Conservation (phyloP, 2,329 filamentous ascomycete genomes). For the Cladophialophora yegresii region DNA sequence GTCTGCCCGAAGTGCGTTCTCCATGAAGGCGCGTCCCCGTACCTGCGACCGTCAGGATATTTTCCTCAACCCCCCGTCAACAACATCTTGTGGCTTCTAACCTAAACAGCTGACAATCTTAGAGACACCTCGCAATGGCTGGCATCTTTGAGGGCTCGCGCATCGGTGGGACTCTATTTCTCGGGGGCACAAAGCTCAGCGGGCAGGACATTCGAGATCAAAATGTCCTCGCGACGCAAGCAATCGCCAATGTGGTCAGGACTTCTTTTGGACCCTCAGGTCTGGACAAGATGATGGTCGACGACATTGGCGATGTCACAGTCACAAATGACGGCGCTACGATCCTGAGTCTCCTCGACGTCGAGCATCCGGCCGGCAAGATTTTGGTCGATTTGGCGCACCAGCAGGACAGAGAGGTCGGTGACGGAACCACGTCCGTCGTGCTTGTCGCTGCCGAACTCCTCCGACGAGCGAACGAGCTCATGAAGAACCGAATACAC, state of each 20-base stretch:
- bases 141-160: slow-evolving; percentile 94
- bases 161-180: slow-evolving; percentile 89
- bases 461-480: slow-evolving; percentile 87
- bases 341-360: slow-evolving; percentile 90
- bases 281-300: slow-evolving; percentile 99
- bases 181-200: slow-evolving; percentile 96
- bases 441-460: slow-evolving; percentile 97
- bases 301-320: slow-evolving; percentile 98
- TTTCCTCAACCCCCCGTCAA: neutral
- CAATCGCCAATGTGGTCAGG: slow-evolving; percentile 98
- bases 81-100: slow-evolving; percentile 2
- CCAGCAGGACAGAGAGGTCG: slow-evolving; percentile 98
- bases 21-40: neutral
- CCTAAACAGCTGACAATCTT: neutral
- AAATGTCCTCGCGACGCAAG: slow-evolving; percentile 94
- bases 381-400: slow-evolving; percentile 97
- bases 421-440: slow-evolving; percentile 96
- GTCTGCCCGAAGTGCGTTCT: neutral
- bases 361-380: slow-evolving; percentile 97
- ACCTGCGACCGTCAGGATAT: slow-evolving; percentile 3
- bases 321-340: slow-evolving; percentile 99
- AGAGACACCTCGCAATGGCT: slow-evolving; percentile 63
- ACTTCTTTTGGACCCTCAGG: slow-evolving; percentile 97
- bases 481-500: slow-evolving; percentile 99
- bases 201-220: slow-evolving; percentile 95